A percentile compares a stretch with the other conserved stretches of the same genome.
Evolutionary conservation across 306 rosid genomes (phyloP).

Genomic region (Prunus armeniaca): DNA sequence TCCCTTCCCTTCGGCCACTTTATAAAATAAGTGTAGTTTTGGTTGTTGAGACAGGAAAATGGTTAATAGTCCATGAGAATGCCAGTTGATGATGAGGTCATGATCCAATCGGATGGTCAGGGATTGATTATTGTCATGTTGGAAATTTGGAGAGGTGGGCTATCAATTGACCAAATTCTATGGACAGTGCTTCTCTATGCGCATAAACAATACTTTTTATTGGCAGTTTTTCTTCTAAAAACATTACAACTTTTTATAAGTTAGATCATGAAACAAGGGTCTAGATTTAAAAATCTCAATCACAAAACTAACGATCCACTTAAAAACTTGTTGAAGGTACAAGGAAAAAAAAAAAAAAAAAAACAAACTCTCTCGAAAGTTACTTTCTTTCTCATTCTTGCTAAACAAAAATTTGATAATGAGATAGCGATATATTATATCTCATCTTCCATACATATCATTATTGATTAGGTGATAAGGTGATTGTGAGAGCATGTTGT

Average conservation of each 20-base stretch:
- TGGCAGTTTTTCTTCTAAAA: no score
- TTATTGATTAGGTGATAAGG: no score
- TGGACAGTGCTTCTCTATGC: not conserved
- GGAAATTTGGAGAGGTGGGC: slow-evolving; percentile 10
- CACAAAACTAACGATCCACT: not conserved
- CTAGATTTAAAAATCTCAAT: not conserved
- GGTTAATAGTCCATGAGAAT: slow-evolving; percentile 12
- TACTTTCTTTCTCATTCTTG: no score
- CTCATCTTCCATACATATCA: no score
- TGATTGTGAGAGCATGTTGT: no score
- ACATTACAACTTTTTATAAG: not conserved
- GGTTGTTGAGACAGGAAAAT: slow-evolving; percentile 7
- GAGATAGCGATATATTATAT: no score
- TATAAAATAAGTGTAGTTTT: not conserved
- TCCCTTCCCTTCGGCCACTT: not conserved
- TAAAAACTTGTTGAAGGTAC: not conserved
- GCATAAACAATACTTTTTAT: not conserved
- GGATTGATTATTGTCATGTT: slow-evolving; percentile 21
- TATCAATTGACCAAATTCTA: slow-evolving; percentile 1
- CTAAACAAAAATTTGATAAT: no score
- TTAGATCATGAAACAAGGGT: not conserved
- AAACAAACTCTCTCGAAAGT: no score
- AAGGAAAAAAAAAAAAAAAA: no score
- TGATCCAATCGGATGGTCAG: slow-evolving; percentile 20
- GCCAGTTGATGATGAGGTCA: slow-evolving; percentile 19